Percentiles rank a stretch among this genome's conserved stretches.
Conservation (phyloP, 805 yeast genomes). For the Hanseniaspora vineae region DNA sequence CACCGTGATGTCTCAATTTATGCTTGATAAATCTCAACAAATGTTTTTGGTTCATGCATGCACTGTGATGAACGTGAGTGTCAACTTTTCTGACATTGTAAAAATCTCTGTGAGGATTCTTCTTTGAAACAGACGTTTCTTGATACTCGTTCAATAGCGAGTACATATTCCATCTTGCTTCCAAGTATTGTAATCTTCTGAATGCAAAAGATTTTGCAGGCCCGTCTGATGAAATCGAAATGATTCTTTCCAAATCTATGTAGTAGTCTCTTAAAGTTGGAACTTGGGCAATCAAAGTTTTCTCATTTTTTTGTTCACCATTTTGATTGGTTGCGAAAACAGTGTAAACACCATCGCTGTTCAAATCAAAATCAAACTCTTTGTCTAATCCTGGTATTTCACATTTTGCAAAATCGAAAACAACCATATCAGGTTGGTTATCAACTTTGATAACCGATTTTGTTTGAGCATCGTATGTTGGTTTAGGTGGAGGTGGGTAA, state of each 20-base stretch:
- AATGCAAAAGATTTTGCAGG: conserved; percentile 95
- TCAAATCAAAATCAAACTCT: conserved; percentile 45
- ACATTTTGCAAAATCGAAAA: conserved; percentile 31
- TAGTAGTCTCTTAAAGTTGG: conserved; percentile 85
- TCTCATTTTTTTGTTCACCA: conserved; percentile 21
- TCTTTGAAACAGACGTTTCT: conserved; percentile 80
- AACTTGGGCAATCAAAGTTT: conserved; percentile 37
- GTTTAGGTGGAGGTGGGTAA: conserved; percentile 90
- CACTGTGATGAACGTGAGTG: conserved; percentile 97
- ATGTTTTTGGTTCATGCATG: conserved; percentile 98
- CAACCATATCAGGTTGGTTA: conserved; percentile 28
- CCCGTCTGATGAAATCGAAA: conserved; percentile 77
- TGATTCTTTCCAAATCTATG: conserved; percentile 62
- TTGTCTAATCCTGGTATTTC: conserved; percentile 28
- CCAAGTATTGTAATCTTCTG: conserved; percentile 82
- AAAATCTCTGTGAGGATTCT: conserved; percentile 82
- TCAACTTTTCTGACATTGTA: conserved; percentile 32
- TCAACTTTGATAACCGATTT: conserved; percentile 35
- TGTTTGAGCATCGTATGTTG: conserved; percentile 61
- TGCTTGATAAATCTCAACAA: conserved; percentile 86
- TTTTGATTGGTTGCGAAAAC: conserved; percentile 24
- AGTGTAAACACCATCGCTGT: conserved; percentile 60
- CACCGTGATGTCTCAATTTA: conserved; percentile 74
- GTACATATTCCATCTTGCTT: conserved; percentile 94
- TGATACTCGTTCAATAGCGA: conserved; percentile 80